Evolutionary conservation across 257 asterid genomes (phyloP).

Genomic region (Salvia hispanica): DNA sequence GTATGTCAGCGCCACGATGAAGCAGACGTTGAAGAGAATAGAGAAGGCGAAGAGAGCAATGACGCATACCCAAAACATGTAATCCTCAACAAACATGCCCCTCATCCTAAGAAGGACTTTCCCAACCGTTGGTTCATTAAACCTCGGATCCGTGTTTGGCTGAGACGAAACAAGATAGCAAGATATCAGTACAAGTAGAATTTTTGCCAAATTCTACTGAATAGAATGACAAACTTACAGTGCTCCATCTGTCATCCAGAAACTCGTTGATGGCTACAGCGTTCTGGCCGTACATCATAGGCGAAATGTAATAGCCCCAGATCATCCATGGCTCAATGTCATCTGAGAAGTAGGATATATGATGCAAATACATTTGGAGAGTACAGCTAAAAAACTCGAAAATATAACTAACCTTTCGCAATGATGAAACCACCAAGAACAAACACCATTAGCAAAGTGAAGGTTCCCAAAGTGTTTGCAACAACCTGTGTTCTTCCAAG

Average conservation of each 20-base stretch:
- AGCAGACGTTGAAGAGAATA: slow-evolving; percentile 72
- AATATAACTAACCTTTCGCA: slow-evolving; percentile 64
- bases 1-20: slow-evolving; percentile 68
- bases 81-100: slow-evolving; percentile 81
- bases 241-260: slow-evolving; percentile 79
- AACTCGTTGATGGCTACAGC: slow-evolving; percentile 86
- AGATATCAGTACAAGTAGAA: not conserved
- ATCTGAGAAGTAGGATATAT: slow-evolving; percentile 41
- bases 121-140: slow-evolving; percentile 76
- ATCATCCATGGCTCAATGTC: slow-evolving; percentile 82
- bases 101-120: slow-evolving; percentile 81
- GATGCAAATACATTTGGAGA: not conserved
- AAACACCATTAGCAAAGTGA: slow-evolving; percentile 79
- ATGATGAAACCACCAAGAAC: slow-evolving; percentile 92
- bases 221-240: slow-evolving; percentile 49
- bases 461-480: slow-evolving; percentile 79
- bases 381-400: not conserved
- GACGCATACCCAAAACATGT: slow-evolving; percentile 83
- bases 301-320: slow-evolving; percentile 82
- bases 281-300: slow-evolving; percentile 88
- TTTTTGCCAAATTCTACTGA: slow-evolving; percentile 2
- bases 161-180: slow-evolving; percentile 32
- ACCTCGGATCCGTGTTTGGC: slow-evolving; percentile 61
- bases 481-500: slow-evolving; percentile 86
- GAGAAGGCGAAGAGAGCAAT: slow-evolving; percentile 84